A percentile compares a stretch with the other conserved stretches of the same genome.
Evolutionary conservation across 192 early-diverging fungal species (phyloP).

Genomic region (Coemansia sp.): DNA sequence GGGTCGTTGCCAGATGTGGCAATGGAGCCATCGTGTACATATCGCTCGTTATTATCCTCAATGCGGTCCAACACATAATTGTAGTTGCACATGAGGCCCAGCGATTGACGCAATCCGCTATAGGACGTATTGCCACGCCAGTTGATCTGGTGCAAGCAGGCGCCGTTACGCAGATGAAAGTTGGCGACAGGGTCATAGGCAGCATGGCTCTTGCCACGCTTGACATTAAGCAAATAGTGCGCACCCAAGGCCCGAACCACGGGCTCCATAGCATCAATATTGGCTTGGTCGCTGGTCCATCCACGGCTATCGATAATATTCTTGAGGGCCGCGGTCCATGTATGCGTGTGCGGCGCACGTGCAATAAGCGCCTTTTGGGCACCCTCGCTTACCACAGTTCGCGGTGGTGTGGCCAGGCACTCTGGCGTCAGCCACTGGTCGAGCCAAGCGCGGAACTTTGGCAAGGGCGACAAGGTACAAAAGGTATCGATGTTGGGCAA

Average conservation of each 20-base stretch:
- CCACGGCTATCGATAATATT: slow-evolving; percentile 38
- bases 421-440: slow-evolving; percentile 45
- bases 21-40: slow-evolving; percentile 64
- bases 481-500: slow-evolving; percentile 76
- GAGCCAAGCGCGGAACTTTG: slow-evolving; percentile 85
- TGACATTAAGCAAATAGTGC: slow-evolving; percentile 39
- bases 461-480: slow-evolving; percentile 88
- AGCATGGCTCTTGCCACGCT: slow-evolving; percentile 42
- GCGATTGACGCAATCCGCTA: slow-evolving; percentile 80
- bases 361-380: slow-evolving; percentile 11
- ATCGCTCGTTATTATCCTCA: slow-evolving; percentile 81
- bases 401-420: slow-evolving; percentile 16
- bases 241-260: slow-evolving; percentile 40
- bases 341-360: slow-evolving; percentile 19
- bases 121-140: slow-evolving; percentile 86
- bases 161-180: slow-evolving; percentile 94
- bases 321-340: slow-evolving; percentile 47
- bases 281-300: slow-evolving; percentile 39
- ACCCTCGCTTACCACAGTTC: slow-evolving; percentile 4
- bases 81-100: slow-evolving; percentile 96
- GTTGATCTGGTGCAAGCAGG: slow-evolving; percentile 82
- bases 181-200: slow-evolving; percentile 93
- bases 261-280: slow-evolving; percentile 42
- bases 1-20: slow-evolving; percentile 49
- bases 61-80: slow-evolving; percentile 75